These are phyloP conservation scores for Centaurea solstitialis DNA, from an alignment of 129 eudicot genomes.

Conservation along the genomic window DNA sequence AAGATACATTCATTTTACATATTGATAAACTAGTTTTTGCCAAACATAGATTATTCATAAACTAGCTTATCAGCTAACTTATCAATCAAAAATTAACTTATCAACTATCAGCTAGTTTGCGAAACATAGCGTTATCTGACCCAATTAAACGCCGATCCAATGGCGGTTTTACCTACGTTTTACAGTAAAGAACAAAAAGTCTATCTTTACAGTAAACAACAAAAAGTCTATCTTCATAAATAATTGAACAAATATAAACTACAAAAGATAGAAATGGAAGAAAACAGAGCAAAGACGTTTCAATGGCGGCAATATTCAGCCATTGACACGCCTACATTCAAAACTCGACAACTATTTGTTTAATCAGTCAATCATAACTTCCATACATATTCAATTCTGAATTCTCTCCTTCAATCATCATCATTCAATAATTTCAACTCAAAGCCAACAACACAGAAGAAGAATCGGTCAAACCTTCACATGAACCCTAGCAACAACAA, in stretches of 20 bases:
- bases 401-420: slow-evolving; percentile 13
- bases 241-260: background rate
- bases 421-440: slow-evolving; percentile 6
- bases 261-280: background rate
- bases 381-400: slow-evolving; percentile 21
- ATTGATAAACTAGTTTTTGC: too few relatives aligned
- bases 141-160: too few relatives aligned
- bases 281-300: slow-evolving; percentile 3
- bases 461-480: slow-evolving; percentile 20
- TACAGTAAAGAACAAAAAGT: too few relatives aligned
- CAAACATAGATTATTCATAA: too few relatives aligned
- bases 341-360: slow-evolving; percentile 19
- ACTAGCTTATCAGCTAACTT: too few relatives aligned
- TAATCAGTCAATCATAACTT: slow-evolving; percentile 25
- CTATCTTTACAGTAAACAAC: too few relatives aligned
- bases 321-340: slow-evolving; percentile 20
- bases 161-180: too few relatives aligned
- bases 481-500: slow-evolving; percentile 19
- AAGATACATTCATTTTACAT: too few relatives aligned
- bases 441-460: background rate
- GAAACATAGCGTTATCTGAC: too few relatives aligned
- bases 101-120: too few relatives aligned
- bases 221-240: background rate
- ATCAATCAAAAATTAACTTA: too few relatives aligned
- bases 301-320: slow-evolving; percentile 35